Evolutionary conservation across 441 rosid species (phyloP).

Genomic region (Cnidoscolus chayamansa): DNA sequence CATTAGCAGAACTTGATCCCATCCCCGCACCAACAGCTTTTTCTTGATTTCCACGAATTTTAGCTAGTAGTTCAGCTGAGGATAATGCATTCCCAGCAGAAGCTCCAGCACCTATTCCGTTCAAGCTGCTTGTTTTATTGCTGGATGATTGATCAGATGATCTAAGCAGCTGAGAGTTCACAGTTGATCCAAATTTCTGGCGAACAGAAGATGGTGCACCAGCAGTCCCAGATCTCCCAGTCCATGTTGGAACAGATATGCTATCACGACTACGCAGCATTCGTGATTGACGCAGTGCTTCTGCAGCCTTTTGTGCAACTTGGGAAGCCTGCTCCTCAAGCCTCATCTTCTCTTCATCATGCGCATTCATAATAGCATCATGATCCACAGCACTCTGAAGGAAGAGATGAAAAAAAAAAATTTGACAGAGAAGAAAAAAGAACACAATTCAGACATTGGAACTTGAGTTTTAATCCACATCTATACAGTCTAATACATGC

Average conservation of each 20-base stretch:
- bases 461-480: neutral
- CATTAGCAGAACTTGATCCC: conserved; percentile 36
- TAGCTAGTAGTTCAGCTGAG: conserved; percentile 74
- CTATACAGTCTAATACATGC: neutral
- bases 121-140: conserved; percentile 33
- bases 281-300: conserved; percentile 83
- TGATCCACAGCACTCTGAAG: conserved; percentile 87
- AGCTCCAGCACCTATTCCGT: conserved; percentile 63
- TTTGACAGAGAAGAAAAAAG: neutral
- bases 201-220: conserved; percentile 79
- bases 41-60: conserved; percentile 72
- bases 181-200: conserved; percentile 69
- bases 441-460: neutral
- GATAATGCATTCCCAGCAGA: conserved; percentile 82
- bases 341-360: conserved; percentile 72
- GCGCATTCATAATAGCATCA: conserved; percentile 71
- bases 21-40: conserved; percentile 62
- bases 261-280: conserved; percentile 73
- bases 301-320: conserved; percentile 90
- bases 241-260: conserved; percentile 89
- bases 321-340: conserved; percentile 89
- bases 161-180: conserved; percentile 48
- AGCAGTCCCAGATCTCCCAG: conserved; percentile 86
- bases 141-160: conserved; percentile 37
- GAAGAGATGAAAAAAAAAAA: neutral